These are phyloP conservation scores for Entomophthora muscae DNA, from an alignment of 371 early-diverging fungal genomes.

Conservation along the genomic window DNA sequence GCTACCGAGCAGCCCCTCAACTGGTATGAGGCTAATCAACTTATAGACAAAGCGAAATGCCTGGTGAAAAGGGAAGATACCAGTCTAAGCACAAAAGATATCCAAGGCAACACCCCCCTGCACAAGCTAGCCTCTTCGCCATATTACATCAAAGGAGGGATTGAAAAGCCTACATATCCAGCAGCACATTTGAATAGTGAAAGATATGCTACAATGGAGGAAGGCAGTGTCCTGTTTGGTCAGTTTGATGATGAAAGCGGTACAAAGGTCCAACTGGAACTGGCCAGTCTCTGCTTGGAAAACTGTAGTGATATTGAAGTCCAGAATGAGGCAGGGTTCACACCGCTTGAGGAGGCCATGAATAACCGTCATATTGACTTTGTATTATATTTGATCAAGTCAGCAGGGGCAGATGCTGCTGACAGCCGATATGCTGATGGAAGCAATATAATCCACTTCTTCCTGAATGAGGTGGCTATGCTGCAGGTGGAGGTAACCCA, in stretches of 20 bases:
- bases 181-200: constrained; percentile 5
- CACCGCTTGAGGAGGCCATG: constrained; percentile 26
- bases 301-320: constrained; percentile 18
- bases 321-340: constrained; percentile 15
- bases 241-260: constrained; percentile 20
- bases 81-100: constrained; percentile 16
- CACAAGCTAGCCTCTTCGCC: constrained; percentile 19
- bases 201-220: too few species aligned
- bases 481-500: constrained; percentile 10
- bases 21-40: constrained; percentile 17
- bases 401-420: constrained; percentile 18
- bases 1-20: constrained; percentile 12
- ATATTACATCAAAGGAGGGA: constrained; percentile 11
- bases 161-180: constrained; percentile 12
- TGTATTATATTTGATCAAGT: constrained; percentile 15
- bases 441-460: constrained; percentile 21
- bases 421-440: constrained; percentile 13
- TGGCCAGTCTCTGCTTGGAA: constrained; percentile 16
- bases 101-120: constrained; percentile 26
- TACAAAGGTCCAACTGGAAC: constrained; percentile 11
- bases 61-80: constrained; percentile 23
- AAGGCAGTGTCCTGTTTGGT: too few species aligned
- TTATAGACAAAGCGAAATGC: constrained; percentile 17
- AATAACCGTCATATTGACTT: constrained; percentile 13
- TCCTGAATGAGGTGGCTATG: constrained; percentile 9